Evolutionary conservation across 176 grass and related monocot species (phyloP), one percentile per base, ranked within the genome.

Genomic region (Bolboschoenus planiculmis): DNA sequence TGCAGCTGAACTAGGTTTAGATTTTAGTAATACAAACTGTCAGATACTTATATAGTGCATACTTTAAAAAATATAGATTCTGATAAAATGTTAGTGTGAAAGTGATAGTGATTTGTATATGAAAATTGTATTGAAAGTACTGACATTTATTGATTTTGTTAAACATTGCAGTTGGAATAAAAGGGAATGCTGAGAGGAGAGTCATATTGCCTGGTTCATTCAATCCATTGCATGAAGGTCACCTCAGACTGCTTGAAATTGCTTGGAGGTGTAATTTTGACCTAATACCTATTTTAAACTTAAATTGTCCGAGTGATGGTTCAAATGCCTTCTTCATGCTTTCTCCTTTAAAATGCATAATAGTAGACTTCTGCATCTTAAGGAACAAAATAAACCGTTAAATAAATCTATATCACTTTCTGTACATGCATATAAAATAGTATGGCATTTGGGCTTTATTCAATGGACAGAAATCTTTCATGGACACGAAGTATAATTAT

Each of bases 141-240:
- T 60, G 5, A 82, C 74, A 64, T 70, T 81, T 56, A 65, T 77
- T 47, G 66, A 83, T 10, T n/a, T 80, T 91, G 40, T 53, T 61
- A 64, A 58, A 58, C 11, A 56, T 57, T 90, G 83, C 56, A 93
- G 89, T 85, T 85, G 51, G 31, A 29, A 14, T 44, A 60, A 77
- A 85, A 82, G 84, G 70, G 57, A 84, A 91, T 84, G 86, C 85
- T 14, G 81, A 81, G 24, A 91, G 89, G 84, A 98, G 89, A 85
- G 55, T 98, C 37, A 93, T 98, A 84, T 83, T 98, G 72, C 84
- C 95, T 76, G 95, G 95, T 88, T 98, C 95, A 84, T 95, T 98
- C 89, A 93, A 98, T 88, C 95, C 95, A n/a, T 71, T 98, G 84
- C 95, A 98, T 90, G 95, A 93, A 91, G 95, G 95, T 3, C 95